A percentile compares a stretch with the other conserved stretches of the same genome.
Evolutionary conservation across 129 eudicot genomes (phyloP).

Genomic region (Erigeron canadensis): DNA sequence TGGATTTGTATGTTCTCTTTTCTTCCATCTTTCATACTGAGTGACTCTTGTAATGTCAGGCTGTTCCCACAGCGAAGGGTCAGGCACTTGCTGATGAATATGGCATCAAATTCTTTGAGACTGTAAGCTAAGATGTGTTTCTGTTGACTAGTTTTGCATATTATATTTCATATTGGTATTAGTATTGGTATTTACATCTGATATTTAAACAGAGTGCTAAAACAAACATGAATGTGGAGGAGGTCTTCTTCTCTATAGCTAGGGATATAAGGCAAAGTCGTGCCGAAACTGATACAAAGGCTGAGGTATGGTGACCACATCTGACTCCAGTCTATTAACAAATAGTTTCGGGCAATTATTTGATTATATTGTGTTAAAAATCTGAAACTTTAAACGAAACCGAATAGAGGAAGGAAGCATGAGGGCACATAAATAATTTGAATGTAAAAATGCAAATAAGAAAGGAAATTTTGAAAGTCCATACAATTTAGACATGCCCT

Average conservation of each 20-base stretch:
- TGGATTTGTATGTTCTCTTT: background rate
- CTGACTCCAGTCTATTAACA: background rate
- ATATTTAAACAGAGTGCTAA: conserved; percentile 75
- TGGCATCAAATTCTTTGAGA: conserved; percentile 88
- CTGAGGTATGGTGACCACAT: conserved; percentile 52
- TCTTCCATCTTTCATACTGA: conserved; percentile 10
- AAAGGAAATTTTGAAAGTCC: too few species aligned
- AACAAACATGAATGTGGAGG: conserved; percentile 89
- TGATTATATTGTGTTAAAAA: background rate
- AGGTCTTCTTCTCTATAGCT: conserved; percentile 83
- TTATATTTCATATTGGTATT: conserved; percentile 7
- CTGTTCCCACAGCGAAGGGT: conserved; percentile 87
- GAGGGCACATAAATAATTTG: too few species aligned
- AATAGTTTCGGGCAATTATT: background rate
- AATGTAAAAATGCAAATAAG: too few species aligned
- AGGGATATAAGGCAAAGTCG: conserved; percentile 89
- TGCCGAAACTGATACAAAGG: conserved; percentile 76
- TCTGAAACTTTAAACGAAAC: background rate
- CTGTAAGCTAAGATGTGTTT: conserved; percentile 54
- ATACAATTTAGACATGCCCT: too few species aligned
- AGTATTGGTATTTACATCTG: background rate
- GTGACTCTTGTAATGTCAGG: conserved; percentile 41
- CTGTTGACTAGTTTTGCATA: conserved; percentile 2
- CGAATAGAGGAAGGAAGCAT: too few species aligned
- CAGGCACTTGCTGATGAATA: conserved; percentile 96